Evolutionary conservation across 2,329 filamentous ascomycete genomes (phyloP).

Genomic region (Fusarium napiforme): DNA sequence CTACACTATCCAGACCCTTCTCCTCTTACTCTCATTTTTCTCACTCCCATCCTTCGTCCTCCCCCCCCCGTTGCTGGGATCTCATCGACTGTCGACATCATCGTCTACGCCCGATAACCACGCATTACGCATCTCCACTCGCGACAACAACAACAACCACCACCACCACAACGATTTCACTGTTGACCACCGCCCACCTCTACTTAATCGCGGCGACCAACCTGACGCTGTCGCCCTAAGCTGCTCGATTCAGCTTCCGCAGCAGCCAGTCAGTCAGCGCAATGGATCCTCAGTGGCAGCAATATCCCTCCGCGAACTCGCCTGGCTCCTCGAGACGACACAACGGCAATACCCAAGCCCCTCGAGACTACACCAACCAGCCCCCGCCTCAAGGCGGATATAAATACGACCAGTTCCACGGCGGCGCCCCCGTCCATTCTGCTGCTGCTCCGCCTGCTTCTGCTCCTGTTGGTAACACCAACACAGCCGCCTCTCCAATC

Average conservation of each 20-base stretch:
- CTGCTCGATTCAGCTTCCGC: constrained; percentile 33
- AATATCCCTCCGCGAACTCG: constrained; percentile 69
- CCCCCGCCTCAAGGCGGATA: constrained; percentile 63
- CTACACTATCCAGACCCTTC: constrained; percentile 20
- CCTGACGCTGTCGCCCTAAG: constrained; percentile 37
- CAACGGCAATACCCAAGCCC: constrained; percentile 61
- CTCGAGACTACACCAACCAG: constrained; percentile 59
- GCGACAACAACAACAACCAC: constrained; percentile 14
- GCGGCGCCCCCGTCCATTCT: constrained; percentile 48
- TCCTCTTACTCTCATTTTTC: constrained; percentile 35
- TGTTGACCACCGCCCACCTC: constrained; percentile 26
- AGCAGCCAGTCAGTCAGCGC: constrained; percentile 39
- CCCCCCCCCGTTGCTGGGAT: constrained; percentile 15
- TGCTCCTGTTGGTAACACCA: constrained; percentile 60
- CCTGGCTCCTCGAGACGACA: constrained; percentile 72
- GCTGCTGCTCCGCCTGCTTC: constrained; percentile 42
- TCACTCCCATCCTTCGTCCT: constrained; percentile 19
- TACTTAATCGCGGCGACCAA: constrained; percentile 14
- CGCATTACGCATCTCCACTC: constrained; percentile 32
- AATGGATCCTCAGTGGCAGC: constrained; percentile 72
- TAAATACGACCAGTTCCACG: constrained; percentile 76
- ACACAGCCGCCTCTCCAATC: constrained; percentile 68
- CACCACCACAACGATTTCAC: constrained; percentile 28
- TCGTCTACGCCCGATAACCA: constrained; percentile 35
- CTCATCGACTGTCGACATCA: constrained; percentile 38